These are phyloP conservation scores for Cyclotella baltica DNA, from an alignment of 108 stramenopile species.

Conservation along the genomic window DNA sequence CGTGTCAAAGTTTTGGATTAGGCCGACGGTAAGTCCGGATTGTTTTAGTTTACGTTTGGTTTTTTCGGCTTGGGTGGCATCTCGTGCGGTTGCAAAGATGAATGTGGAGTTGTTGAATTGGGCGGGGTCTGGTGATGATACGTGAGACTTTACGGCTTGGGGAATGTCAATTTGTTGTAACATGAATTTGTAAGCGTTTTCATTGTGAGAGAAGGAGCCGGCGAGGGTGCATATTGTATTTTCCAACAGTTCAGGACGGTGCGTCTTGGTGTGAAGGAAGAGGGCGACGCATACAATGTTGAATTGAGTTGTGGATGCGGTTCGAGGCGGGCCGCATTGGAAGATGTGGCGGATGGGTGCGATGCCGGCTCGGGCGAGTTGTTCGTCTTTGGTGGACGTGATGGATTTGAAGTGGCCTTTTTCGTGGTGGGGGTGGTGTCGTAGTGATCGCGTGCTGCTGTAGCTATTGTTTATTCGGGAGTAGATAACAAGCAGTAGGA, in stretches of 20 bases:
- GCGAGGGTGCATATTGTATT: background rate
- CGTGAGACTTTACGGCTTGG: background rate
- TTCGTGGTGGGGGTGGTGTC: too few relatives aligned
- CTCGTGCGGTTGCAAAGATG: conserved; percentile 8
- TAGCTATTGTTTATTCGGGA: too few relatives aligned
- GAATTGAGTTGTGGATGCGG: conserved; percentile 19
- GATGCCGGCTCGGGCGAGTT: background rate
- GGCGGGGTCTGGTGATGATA: background rate
- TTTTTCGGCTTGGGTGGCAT: background rate
- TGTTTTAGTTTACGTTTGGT: background rate
- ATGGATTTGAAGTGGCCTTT: background rate
- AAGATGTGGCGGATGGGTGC: conserved; percentile 6
- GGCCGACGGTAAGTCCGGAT: background rate
- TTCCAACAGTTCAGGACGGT: background rate
- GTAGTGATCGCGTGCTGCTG: too few relatives aligned
- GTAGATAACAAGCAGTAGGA: too few relatives aligned
- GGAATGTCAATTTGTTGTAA: background rate
- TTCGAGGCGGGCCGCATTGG: background rate
- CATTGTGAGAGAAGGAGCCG: background rate
- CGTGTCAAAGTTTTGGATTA: conserved; percentile 16
- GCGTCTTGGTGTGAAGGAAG: background rate
- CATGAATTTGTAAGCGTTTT: background rate
- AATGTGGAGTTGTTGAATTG: background rate
- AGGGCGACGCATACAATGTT: conserved; percentile 9
- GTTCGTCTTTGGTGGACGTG: background rate